These are phyloP conservation scores for Trichoderma atroviride DNA, from an alignment of 2,329 filamentous ascomycete species.

Conservation along the genomic window DNA sequence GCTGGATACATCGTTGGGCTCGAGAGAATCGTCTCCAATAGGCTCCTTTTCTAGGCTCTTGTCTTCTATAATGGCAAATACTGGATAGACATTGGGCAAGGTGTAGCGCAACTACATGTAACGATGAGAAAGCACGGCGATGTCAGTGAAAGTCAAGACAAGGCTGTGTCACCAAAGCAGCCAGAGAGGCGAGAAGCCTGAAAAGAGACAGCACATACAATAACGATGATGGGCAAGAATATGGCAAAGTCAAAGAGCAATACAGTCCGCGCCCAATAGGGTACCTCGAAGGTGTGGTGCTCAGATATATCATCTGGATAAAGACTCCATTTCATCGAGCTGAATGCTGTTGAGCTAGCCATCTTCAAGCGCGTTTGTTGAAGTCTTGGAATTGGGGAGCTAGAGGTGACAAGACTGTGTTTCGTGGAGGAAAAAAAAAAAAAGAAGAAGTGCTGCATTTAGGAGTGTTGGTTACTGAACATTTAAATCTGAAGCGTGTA, in stretches of 20 bases:
- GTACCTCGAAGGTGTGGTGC: constrained; percentile 13
- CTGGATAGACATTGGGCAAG: constrained; percentile 52
- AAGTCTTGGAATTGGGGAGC: background rate
- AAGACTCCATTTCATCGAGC: constrained; percentile 5
- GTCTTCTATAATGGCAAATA: constrained; percentile 61
- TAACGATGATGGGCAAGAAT: constrained; percentile 49
- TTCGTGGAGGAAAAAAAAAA: background rate
- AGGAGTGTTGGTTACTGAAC: background rate
- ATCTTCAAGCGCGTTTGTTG: background rate
- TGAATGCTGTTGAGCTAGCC: background rate
- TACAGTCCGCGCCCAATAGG: constrained; percentile 43
- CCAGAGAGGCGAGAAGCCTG: background rate
- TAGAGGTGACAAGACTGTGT: background rate
- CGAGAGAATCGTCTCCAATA: constrained; percentile 51
- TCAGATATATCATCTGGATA: constrained; percentile 1
- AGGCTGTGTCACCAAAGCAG: background rate
- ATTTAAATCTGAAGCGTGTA: background rate
- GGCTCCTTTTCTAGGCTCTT: constrained; percentile 45
- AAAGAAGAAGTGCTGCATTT: background rate
- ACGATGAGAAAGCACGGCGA: background rate
- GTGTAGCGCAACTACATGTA: constrained; percentile 52
- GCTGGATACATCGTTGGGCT: constrained; percentile 40
- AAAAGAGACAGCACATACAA: constrained; percentile 41
- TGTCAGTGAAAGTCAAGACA: background rate
- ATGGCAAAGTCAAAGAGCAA: constrained; percentile 47